These are phyloP conservation scores for Sequoiadendron giganteum DNA, from an alignment of 75 land plant genomes.

Conservation along the genomic window DNA sequence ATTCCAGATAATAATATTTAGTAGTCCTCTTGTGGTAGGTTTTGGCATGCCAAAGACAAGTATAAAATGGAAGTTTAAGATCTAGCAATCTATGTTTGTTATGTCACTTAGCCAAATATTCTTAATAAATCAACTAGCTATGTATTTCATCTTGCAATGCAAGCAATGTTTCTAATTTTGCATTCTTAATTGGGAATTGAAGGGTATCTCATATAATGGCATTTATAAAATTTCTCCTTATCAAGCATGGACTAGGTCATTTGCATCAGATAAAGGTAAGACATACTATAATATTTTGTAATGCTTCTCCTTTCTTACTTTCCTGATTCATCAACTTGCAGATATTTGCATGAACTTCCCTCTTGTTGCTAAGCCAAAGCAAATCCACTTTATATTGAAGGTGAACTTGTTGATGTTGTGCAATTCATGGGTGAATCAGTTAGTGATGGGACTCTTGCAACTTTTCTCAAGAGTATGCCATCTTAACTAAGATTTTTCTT, in stretches of 20 bases:
- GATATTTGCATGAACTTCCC: neutral
- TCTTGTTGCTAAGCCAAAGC: neutral
- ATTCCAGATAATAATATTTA: neutral
- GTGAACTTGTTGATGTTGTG: conserved; percentile 78
- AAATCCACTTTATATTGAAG: conserved; percentile 29
- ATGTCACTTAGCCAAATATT: neutral
- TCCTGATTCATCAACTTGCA: neutral
- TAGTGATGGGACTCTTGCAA: conserved; percentile 80
- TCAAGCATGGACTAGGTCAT: conserved; percentile 34
- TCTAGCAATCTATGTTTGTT: neutral
- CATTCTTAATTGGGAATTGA: neutral
- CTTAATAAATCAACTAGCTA: neutral
- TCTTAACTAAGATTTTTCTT: neutral
- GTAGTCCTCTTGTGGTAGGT: neutral
- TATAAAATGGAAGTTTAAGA: neutral
- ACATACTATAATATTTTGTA: neutral
- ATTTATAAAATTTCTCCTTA: conserved; percentile 19
- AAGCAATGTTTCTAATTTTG: neutral
- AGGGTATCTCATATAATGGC: conserved; percentile 25
- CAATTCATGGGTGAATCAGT: conserved; percentile 96
- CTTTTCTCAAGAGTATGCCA: conserved; percentile 76
- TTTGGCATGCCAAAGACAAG: neutral
- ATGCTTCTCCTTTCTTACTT: neutral
- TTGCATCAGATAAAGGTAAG: conserved; percentile 48
- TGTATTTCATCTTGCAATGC: neutral